These are phyloP conservation scores for Alternaria sp. DNA, from an alignment of 2,329 filamentous ascomycete species.

Conservation along the genomic window DNA sequence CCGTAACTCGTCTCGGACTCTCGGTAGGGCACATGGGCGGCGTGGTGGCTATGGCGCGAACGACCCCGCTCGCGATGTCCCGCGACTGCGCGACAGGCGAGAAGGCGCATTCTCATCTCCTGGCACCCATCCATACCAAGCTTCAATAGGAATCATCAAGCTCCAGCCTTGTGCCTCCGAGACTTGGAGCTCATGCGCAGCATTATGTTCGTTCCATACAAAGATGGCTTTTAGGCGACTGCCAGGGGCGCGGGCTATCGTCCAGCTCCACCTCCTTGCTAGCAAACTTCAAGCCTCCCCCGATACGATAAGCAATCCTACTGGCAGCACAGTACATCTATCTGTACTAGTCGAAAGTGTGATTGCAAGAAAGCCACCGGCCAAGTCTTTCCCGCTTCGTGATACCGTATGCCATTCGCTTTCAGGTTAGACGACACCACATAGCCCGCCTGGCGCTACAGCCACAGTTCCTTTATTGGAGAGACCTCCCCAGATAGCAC, in stretches of 20 bases:
- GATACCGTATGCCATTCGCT: conserved; percentile 14
- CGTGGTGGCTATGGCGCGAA: conserved; percentile 3
- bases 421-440: conserved; percentile 18
- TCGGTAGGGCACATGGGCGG: background rate
- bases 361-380: conserved; percentile 19
- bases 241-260: background rate
- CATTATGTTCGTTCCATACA: background rate
- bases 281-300: background rate
- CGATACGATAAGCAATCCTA: background rate
- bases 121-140: background rate
- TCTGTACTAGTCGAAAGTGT: conserved; percentile 21
- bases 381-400: conserved; percentile 24
- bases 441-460: conserved; percentile 30
- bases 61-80: background rate
- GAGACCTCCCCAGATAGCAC: conserved; percentile 9
- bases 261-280: background rate
- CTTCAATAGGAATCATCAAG: background rate
- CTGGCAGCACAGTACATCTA: conserved; percentile 18
- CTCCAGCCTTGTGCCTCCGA: background rate
- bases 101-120: conserved; percentile 1
- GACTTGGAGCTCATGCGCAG: background rate
- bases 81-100: background rate
- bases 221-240: background rate
- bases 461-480: conserved; percentile 35
- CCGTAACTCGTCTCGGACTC: background rate